phyloP scores from a whole-genome alignment of 345 rosid species.

The Eucalyptus polyanthemos region DNA sequence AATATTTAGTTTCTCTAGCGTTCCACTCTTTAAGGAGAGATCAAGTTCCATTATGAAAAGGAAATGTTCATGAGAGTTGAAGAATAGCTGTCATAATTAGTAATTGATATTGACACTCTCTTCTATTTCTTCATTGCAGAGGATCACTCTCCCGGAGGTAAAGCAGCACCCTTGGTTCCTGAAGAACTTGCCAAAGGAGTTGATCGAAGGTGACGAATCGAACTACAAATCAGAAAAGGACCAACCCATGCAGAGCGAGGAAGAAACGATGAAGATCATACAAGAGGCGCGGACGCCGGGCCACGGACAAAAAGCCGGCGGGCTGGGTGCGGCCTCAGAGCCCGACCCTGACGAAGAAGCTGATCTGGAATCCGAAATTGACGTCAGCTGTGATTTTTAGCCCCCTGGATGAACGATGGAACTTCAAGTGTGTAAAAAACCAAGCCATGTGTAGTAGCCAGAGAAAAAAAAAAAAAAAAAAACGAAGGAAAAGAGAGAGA shows the following conservation, averaged over 20 bases:
- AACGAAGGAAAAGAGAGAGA: not conserved
- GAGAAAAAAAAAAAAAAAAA: not conserved
- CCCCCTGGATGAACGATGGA: not conserved
- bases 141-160: slow-evolving; percentile 51
- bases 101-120: not conserved
- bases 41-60: not conserved
- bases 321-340: not conserved
- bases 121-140: slow-evolving; percentile 10
- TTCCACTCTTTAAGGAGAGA: not conserved
- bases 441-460: not conserved
- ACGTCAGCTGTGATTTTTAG: slow-evolving; percentile 24
- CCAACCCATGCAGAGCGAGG: slow-evolving; percentile 23
- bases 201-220: slow-evolving; percentile 39
- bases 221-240: slow-evolving; percentile 11
- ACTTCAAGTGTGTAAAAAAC: not conserved
- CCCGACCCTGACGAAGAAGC: slow-evolving; percentile 25
- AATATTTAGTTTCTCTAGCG: not conserved
- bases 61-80: not conserved
- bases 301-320: slow-evolving; percentile 2
- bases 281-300: slow-evolving; percentile 35
- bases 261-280: slow-evolving; percentile 20
- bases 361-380: slow-evolving; percentile 42
- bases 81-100: not conserved
- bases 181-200: slow-evolving; percentile 44
- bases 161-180: slow-evolving; percentile 65